phyloP scores from a whole-genome alignment of 441 rosid genomes.

The Euphorbia corollata region DNA sequence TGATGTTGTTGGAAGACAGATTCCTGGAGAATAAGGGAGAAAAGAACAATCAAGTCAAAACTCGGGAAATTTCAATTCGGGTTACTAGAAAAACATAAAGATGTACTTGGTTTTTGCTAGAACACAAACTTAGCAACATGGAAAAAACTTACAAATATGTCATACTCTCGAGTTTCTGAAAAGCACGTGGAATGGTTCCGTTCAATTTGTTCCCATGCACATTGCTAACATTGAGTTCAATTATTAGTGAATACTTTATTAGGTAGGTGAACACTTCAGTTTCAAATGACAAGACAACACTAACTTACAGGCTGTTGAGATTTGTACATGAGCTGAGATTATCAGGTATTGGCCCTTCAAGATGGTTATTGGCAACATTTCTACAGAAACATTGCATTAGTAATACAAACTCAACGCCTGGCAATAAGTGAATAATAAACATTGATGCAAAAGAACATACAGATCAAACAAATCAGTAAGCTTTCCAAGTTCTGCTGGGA shows the following conservation, averaged over 20 bases:
- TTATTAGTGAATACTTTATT: slow-evolving; percentile 12
- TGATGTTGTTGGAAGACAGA: slow-evolving; percentile 65
- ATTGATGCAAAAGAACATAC: slow-evolving; percentile 36
- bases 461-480: slow-evolving; percentile 85
- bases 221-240: slow-evolving; percentile 41
- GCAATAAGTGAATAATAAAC: slow-evolving; percentile 3
- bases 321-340: slow-evolving; percentile 79
- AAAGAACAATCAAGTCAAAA: not conserved
- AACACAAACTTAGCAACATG: not conserved
- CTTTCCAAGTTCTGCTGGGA: slow-evolving; percentile 89
- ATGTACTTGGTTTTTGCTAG: not conserved
- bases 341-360: slow-evolving; percentile 79
- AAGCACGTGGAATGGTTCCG: slow-evolving; percentile 66
- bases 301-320: slow-evolving; percentile 78
- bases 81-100: not conserved
- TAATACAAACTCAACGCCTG: not conserved
- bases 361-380: slow-evolving; percentile 71
- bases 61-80: not conserved
- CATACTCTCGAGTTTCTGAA: slow-evolving; percentile 83
- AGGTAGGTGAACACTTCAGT: not conserved
- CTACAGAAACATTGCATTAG: slow-evolving; percentile 30
- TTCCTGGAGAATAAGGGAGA: slow-evolving; percentile 36
- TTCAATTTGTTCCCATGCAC: slow-evolving; percentile 73
- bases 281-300: not conserved
- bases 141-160: slow-evolving; percentile 62